phyloP scores from a whole-genome alignment of 495 filamentous ascomycete species.

The Achaetomiella virescens region DNA sequence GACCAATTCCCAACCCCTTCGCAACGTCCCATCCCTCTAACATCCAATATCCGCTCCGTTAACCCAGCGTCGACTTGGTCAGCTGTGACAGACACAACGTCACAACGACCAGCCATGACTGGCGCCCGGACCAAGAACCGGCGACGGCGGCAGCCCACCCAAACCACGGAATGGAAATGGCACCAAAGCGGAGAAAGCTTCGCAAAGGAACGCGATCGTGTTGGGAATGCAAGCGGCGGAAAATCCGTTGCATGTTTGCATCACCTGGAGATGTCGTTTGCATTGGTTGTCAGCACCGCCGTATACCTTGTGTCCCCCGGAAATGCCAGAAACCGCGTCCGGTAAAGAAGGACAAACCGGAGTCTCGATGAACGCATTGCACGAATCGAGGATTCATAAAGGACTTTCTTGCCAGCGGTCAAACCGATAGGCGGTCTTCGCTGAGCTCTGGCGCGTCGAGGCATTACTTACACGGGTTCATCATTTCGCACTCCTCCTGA shows the following conservation, averaged over 20 bases:
- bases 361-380: slow-evolving; percentile 21
- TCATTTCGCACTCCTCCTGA: too few species aligned
- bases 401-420: not conserved
- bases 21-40: not conserved
- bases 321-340: slow-evolving; percentile 25
- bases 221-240: slow-evolving; percentile 1
- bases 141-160: too few species aligned
- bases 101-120: too few species aligned
- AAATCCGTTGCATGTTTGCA: not conserved
- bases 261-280: slow-evolving; percentile 29
- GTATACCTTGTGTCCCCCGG: slow-evolving; percentile 38
- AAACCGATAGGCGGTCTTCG: too few species aligned
- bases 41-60: not conserved
- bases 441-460: not conserved
- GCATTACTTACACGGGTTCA: not conserved
- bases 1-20: too few species aligned
- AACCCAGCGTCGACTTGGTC: not conserved
- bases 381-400: slow-evolving; percentile 16
- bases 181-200: not conserved
- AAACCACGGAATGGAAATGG: too few species aligned
- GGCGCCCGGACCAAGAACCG: too few species aligned
- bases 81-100: too few species aligned
- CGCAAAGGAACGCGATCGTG: not conserved
- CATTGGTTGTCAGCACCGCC: slow-evolving; percentile 36
- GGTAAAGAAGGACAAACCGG: not conserved